Conservation (phyloP, 805 yeast species). For the Sugiyamaella boreocaroliniensis region DNA sequence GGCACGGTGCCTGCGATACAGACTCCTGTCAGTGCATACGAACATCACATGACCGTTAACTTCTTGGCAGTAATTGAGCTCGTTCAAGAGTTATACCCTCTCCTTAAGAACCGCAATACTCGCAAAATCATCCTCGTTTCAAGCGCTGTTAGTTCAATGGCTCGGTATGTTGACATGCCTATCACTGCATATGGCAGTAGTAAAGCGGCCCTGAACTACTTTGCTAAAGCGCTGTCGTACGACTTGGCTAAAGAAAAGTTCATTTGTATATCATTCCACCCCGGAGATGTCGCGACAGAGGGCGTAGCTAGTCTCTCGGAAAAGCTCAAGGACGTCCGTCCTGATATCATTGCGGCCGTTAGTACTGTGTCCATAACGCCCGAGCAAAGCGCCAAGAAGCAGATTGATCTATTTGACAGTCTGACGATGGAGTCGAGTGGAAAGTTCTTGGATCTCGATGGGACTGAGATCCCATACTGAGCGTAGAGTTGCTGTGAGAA, state of each 20-base stretch:
- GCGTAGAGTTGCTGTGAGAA: too few relatives aligned
- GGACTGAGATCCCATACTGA: conserved; percentile 4
- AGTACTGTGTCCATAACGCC: conserved; percentile 15
- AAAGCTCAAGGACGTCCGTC: not conserved
- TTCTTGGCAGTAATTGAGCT: conserved; percentile 24
- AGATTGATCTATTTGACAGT: conserved; percentile 18
- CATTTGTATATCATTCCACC: conserved; percentile 32
- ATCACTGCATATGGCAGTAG: conserved; percentile 32
- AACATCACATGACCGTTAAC: conserved; percentile 21
- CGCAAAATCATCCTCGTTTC: conserved; percentile 29
- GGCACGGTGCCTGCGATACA: conserved; percentile 5
- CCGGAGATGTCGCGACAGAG: conserved; percentile 36
- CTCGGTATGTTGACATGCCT: conserved; percentile 14
- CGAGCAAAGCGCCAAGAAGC: conserved; percentile 22
- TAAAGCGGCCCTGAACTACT: conserved; percentile 35
- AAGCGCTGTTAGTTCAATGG: conserved; percentile 25
- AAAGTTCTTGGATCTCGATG: conserved; percentile 13
- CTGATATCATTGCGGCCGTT: not conserved
- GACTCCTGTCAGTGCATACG: not conserved
- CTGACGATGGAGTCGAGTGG: conserved; percentile 26
- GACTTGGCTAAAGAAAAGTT: conserved; percentile 28
- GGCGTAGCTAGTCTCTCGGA: too few relatives aligned
- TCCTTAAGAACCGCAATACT: conserved; percentile 18
- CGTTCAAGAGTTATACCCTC: conserved; percentile 21
- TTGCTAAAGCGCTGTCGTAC: conserved; percentile 23